Evolutionary conservation across 352 stramenopile genomes (phyloP).

Genomic region (Globisporangium cylindrosporum): DNA sequence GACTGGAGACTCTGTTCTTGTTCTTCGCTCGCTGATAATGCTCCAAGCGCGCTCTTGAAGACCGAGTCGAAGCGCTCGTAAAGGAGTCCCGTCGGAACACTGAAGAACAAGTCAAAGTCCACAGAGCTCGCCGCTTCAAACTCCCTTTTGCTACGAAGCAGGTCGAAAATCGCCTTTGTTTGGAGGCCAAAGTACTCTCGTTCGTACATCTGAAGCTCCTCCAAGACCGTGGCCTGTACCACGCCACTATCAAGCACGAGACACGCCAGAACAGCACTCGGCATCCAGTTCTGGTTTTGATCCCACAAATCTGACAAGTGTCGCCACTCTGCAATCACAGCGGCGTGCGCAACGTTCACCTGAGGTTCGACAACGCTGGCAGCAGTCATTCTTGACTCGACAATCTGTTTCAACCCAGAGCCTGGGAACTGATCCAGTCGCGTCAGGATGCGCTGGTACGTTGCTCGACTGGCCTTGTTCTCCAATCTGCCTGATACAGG

Average conservation of each 20-base stretch:
- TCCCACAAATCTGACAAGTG: conserved; percentile 24
- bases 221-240: conserved; percentile 21
- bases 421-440: conserved; percentile 33
- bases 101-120: conserved; percentile 21
- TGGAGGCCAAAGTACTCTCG: conserved; percentile 43
- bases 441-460: conserved; percentile 25
- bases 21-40: background rate
- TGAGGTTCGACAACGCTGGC: background rate
- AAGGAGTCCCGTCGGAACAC: conserved; percentile 25
- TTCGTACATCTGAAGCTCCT: conserved; percentile 10
- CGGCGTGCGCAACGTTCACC: conserved; percentile 1
- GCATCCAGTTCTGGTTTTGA: conserved; percentile 27
- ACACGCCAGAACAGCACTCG: conserved; percentile 38
- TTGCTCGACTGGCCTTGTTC: background rate
- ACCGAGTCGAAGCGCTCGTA: conserved; percentile 26
- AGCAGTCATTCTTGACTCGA: background rate
- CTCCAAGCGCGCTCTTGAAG: conserved; percentile 3
- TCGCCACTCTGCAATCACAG: conserved; percentile 29
- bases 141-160: conserved; percentile 17
- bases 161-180: conserved; percentile 46
- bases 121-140: background rate
- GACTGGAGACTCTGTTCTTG: conserved; percentile 11
- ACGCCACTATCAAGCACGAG: conserved; percentile 11
- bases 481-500: background rate
- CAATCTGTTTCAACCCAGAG: conserved; percentile 31